Evolutionary conservation across 139 green algal genomes (phyloP).

Genomic region (Yamagishiella unicocca): DNA sequence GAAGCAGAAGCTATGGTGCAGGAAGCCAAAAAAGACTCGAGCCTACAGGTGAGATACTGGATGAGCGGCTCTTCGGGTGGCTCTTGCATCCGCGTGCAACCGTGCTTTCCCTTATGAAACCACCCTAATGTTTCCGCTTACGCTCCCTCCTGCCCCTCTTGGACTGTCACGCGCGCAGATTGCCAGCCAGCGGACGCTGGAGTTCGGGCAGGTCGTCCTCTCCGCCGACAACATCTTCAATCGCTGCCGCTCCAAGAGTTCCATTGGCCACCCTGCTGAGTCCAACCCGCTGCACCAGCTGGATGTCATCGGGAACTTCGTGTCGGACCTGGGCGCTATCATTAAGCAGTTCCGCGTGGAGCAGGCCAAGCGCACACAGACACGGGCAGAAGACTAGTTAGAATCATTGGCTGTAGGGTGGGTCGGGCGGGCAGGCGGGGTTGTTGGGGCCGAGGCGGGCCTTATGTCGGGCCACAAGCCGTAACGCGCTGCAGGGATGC

Average conservation of each 20-base stretch:
- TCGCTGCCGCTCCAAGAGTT: slow-evolving; percentile 73
- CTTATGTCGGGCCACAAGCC: too few species aligned
- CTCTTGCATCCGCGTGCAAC: too few species aligned
- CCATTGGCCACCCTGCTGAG: slow-evolving; percentile 69
- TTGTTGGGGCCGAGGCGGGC: too few species aligned
- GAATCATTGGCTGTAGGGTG: not conserved
- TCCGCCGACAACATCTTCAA: slow-evolving; percentile 90
- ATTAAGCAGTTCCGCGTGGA: slow-evolving; percentile 53
- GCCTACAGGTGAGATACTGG: slow-evolving; percentile 57
- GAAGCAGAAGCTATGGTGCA: slow-evolving; percentile 73
- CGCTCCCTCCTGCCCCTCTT: not conserved
- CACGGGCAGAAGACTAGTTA: not conserved
- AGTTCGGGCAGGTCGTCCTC: slow-evolving; percentile 89
- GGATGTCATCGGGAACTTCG: slow-evolving; percentile 88
- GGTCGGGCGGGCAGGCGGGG: not conserved
- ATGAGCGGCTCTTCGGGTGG: too few species aligned
- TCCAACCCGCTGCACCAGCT: slow-evolving; percentile 85
- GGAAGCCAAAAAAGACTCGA: slow-evolving; percentile 81
- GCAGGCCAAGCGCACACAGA: slow-evolving; percentile 12
- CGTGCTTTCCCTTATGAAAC: too few species aligned
- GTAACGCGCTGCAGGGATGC: too few species aligned
- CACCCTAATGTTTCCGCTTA: too few species aligned
- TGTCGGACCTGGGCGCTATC: slow-evolving; percentile 81
- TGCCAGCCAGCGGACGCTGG: slow-evolving; percentile 79
- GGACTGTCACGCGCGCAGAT: slow-evolving; percentile 36